Conservation (phyloP, 2,329 filamentous ascomycete species). For the Lecanosticta acicola region DNA sequence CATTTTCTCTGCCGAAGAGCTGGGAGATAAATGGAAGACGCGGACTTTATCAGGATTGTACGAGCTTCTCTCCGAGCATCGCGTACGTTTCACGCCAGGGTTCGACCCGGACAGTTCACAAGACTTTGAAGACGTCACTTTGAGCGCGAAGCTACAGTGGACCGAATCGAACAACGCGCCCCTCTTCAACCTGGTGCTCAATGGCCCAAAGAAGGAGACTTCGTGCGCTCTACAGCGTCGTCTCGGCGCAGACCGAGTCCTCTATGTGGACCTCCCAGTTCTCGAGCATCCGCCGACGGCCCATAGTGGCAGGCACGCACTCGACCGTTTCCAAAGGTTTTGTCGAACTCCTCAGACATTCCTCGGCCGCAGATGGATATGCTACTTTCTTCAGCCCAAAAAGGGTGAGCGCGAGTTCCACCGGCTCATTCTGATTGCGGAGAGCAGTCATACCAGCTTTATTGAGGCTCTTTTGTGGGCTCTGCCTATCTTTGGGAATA, state of each 20-base stretch:
- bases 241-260: constrained; percentile 37
- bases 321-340: constrained; percentile 29
- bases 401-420: constrained; percentile 21
- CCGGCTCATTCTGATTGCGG: constrained; percentile 25
- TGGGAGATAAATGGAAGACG: constrained; percentile 10
- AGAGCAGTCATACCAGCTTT: no score
- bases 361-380: constrained; percentile 39
- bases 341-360: constrained; percentile 37
- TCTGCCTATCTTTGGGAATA: constrained; percentile 34
- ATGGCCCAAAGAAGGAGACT: constrained; percentile 18
- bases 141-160: constrained; percentile 11
- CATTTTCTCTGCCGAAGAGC: constrained; percentile 7
- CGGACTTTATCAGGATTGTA: constrained; percentile 11
- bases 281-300: constrained; percentile 19
- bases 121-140: constrained; percentile 9
- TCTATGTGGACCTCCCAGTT: constrained; percentile 36
- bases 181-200: constrained; percentile 22
- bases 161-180: constrained; percentile 9
- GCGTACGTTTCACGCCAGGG: constrained; percentile 3
- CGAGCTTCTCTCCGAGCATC: constrained; percentile 2
- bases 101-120: constrained; percentile 3
- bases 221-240: constrained; percentile 24
- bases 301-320: constrained; percentile 17
- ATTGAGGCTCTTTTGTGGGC: neutral
- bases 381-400: constrained; percentile 34